Conservation (phyloP, 208 protist species). For the Trypanosoma lewisi region DNA sequence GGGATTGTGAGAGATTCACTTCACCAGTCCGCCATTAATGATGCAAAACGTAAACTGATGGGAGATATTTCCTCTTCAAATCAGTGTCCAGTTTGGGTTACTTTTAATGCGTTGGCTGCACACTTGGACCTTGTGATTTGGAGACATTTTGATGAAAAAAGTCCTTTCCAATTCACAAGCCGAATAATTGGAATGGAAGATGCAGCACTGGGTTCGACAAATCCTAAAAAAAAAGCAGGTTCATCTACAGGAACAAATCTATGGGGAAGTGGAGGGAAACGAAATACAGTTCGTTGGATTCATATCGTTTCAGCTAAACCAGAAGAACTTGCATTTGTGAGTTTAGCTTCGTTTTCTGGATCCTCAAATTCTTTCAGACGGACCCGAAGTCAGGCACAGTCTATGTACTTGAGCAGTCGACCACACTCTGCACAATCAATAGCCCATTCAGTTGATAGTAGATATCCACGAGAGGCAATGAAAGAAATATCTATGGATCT, state of each 20-base stretch:
- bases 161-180: constrained; percentile 25
- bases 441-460: not conserved
- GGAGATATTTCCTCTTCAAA: constrained; percentile 11
- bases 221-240: constrained; percentile 7
- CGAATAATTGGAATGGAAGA: constrained; percentile 11
- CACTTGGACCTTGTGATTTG: constrained; percentile 67
- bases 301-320: constrained; percentile 25
- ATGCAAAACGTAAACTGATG: not conserved
- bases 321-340: constrained; percentile 31
- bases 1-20: constrained; percentile 52
- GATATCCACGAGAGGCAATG: not conserved
- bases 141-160: constrained; percentile 35
- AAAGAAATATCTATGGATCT: constrained; percentile 44
- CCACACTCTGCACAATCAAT: not conserved
- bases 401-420: constrained; percentile 2
- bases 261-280: not conserved
- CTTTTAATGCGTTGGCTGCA: constrained; percentile 65
- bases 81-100: constrained; percentile 58
- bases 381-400: constrained; percentile 5
- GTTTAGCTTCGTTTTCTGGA: not conserved
- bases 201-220: not conserved
- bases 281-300: constrained; percentile 30
- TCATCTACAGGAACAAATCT: not conserved
- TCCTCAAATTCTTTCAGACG: not conserved
- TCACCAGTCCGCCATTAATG: not conserved